Evolutionary conservation across 805 yeast species (phyloP).

Genomic region (Ogataea allantospora): DNA sequence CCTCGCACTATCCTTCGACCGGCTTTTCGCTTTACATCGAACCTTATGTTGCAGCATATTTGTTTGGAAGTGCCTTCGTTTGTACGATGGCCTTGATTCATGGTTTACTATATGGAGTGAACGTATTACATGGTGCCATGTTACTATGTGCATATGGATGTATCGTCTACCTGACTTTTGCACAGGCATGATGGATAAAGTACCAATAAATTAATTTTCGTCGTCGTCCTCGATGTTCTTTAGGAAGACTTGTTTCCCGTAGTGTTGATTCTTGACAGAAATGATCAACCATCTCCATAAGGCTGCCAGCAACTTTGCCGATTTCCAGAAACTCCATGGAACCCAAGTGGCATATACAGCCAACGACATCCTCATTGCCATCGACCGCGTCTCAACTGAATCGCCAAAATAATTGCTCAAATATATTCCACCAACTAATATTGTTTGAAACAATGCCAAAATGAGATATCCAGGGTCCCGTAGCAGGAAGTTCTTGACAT

Average conservation of each 20-base stretch:
- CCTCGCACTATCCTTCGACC: conserved; percentile 17
- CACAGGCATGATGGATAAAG: conserved; percentile 7
- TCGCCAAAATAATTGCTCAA: too few relatives aligned
- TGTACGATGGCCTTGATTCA: conserved; percentile 11
- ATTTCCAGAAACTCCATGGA: conserved; percentile 14
- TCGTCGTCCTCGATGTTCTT: conserved; percentile 24
- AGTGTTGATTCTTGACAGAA: conserved; percentile 27
- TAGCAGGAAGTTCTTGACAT: background rate
- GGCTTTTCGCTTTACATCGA: conserved; percentile 18
- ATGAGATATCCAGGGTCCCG: conserved; percentile 1
- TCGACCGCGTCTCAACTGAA: too few relatives aligned
- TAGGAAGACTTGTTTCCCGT: conserved; percentile 27
- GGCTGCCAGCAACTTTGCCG: conserved; percentile 1
- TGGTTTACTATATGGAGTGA: conserved; percentile 15
- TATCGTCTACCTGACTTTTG: conserved; percentile 17
- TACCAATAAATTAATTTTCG: conserved; percentile 4
- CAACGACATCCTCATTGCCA: background rate
- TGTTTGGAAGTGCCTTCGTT: conserved; percentile 13
- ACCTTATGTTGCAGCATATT: conserved; percentile 18
- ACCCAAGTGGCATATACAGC: conserved; percentile 4
- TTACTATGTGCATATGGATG: conserved; percentile 13
- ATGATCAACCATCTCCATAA: conserved; percentile 15
- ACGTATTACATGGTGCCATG: conserved; percentile 13
- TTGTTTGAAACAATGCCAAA: background rate
- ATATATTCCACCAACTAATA: background rate